Evolutionary conservation across 306 rosid species (phyloP), one percentile per base, ranked within the genome.

Genomic region (Cucumis melo): DNA sequence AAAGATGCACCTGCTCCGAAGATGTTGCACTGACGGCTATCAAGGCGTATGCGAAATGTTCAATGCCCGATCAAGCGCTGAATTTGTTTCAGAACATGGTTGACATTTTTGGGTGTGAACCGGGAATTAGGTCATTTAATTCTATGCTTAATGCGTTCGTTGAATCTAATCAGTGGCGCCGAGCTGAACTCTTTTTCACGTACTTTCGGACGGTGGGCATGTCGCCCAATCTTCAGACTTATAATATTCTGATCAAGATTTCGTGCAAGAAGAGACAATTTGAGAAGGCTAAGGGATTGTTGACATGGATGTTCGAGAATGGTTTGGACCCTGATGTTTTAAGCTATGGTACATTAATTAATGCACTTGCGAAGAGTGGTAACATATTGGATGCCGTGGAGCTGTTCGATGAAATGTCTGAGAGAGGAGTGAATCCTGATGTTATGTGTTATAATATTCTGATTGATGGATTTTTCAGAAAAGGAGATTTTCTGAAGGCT

Each of bases 381-480:
- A 81, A 77, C 44, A 76, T 90, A 80, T 24, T 58, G 12, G 66
- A 42, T 76, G 99, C 99, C 0, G 65, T 85, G 77, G 90, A 90
- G 74, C 76, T 92, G 93, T 92, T 95, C 8, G 97, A 95, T 46
- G 96, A 88, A 95, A 95, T 90, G 99, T 66, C 84, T 65, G 91
- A 81, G 5, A 89, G 91, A 84, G 93, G 92, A 16, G 85, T 92
- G 29, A 55, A 57, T 3, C 87, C 91, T 27, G 99, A 94, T 82
- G 96, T 90, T 27, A 83, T 82, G 84, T 92, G 93, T 89, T 92
- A 92, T 78, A 90, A 92, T 74, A 86, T 90, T 81, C 81, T 95
- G 80, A 90, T 90, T 62, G 90, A 94, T 85, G 93, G 96, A 75
- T 90, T 84, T 81, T 89, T 92, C 60, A 86, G 82, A 63, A 82